These are phyloP conservation scores for Lycium barbarum DNA, from an alignment of 257 asterid genomes.

Conservation along the genomic window DNA sequence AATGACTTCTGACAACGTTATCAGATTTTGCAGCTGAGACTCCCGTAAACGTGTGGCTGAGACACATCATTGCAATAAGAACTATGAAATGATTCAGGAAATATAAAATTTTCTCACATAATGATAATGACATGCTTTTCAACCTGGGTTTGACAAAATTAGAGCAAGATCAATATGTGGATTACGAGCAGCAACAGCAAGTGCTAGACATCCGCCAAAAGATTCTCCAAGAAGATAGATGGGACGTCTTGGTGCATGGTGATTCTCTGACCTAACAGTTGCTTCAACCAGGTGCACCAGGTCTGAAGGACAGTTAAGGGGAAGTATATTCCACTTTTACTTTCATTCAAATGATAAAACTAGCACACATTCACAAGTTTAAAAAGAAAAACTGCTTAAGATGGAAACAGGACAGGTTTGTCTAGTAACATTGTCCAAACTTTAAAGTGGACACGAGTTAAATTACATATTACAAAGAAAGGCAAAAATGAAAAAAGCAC, in stretches of 20 bases:
- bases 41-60: conserved; percentile 70
- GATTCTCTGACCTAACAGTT: conserved; percentile 57
- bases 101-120: background rate
- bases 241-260: conserved; percentile 58
- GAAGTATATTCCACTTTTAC: conserved; percentile 1
- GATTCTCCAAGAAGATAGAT: conserved; percentile 86
- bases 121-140: background rate
- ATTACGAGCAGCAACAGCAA: conserved; percentile 83
- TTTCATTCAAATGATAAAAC: conserved; percentile 26
- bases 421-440: background rate
- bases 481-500: background rate
- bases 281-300: conserved; percentile 74
- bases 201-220: conserved; percentile 81
- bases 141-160: conserved; percentile 88
- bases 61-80: conserved; percentile 12
- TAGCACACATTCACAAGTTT: background rate
- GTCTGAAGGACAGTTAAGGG: conserved; percentile 43
- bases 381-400: background rate
- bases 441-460: background rate
- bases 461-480: conserved; percentile 14
- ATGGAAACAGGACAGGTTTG: background rate
- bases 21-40: conserved; percentile 56
- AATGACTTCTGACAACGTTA: conserved; percentile 52
- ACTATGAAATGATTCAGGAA: conserved; percentile 18
- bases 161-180: conserved; percentile 69